Percentiles rank a stretch among this genome's conserved stretches.
Conservation (phyloP, 73 alveolate genomes). For the Paramecium sonneborni region DNA sequence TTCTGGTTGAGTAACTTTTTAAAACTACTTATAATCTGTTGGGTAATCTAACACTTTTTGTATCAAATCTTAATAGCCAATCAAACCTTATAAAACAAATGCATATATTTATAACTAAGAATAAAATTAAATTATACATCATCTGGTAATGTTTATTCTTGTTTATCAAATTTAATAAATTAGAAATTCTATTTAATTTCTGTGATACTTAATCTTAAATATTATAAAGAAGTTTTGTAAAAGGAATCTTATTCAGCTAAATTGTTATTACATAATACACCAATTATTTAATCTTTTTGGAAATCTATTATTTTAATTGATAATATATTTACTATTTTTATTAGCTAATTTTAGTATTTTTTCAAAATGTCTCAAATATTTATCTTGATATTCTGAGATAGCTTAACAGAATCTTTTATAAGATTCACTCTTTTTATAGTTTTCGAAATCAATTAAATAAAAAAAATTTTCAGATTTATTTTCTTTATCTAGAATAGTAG, state of each 20-base stretch:
- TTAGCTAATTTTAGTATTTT: slow-evolving; percentile 11
- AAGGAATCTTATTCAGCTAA: background rate
- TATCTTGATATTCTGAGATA: slow-evolving; percentile 2
- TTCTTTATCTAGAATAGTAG: background rate
- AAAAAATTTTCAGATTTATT: background rate
- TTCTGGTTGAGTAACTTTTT: background rate
- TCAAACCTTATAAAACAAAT: slow-evolving; percentile 13
- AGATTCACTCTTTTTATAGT: slow-evolving; percentile 17
- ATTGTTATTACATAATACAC: background rate
- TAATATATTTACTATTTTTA: background rate
- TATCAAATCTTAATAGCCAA: background rate
- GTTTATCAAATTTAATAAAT: background rate
- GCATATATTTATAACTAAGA: background rate
- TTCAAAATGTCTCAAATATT: slow-evolving; percentile 29
- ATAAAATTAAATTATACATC: background rate
- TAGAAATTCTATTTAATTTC: background rate
- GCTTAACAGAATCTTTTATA: slow-evolving; percentile 22
- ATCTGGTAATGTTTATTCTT: background rate
- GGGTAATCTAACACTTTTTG: background rate
- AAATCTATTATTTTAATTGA: background rate
- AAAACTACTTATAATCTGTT: background rate
- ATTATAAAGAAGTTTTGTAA: background rate
- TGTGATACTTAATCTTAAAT: background rate
- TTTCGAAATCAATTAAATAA: background rate
- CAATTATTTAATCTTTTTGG: background rate